Conservation (phyloP, 2,329 filamentous ascomycete species). For the Pseudogymnoascus sp. region DNA sequence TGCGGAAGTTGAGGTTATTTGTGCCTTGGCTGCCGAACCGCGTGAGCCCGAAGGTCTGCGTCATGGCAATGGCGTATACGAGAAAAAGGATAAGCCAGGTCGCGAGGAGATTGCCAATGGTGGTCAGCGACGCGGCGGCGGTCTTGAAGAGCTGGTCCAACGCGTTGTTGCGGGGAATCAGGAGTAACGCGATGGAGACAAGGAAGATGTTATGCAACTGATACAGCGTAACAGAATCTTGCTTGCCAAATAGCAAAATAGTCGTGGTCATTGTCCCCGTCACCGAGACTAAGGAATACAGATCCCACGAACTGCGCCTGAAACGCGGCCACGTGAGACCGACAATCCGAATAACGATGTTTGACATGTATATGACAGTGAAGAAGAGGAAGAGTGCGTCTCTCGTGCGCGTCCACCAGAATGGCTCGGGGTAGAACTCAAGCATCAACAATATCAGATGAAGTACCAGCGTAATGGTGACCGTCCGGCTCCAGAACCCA, state of each 20-base stretch:
- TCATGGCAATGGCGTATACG: constrained; percentile 92
- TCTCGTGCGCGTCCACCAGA: constrained; percentile 63
- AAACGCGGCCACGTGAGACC: constrained; percentile 91
- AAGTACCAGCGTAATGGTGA: constrained; percentile 72
- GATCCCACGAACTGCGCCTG: constrained; percentile 87
- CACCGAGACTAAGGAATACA: constrained; percentile 78
- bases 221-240: constrained; percentile 55
- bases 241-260: constrained; percentile 63
- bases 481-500: constrained; percentile 79
- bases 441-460: constrained; percentile 78
- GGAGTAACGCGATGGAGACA: constrained; percentile 78
- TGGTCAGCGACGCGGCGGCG: constrained; percentile 83
- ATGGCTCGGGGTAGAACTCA: constrained; percentile 75
- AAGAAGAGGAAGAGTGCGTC: constrained; percentile 75
- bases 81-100: constrained; percentile 98
- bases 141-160: constrained; percentile 98
- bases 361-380: constrained; percentile 74
- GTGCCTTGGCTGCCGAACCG: constrained; percentile 70
- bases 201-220: constrained; percentile 92
- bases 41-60: constrained; percentile 91
- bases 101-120: constrained; percentile 84
- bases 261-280: constrained; percentile 75
- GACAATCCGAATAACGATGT: constrained; percentile 75
- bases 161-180: constrained; percentile 95
- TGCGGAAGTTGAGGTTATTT: constrained; percentile 85